phyloP scores from a whole-genome alignment of 1,139 yeast genomes.

The Kodamaea arcana region DNA sequence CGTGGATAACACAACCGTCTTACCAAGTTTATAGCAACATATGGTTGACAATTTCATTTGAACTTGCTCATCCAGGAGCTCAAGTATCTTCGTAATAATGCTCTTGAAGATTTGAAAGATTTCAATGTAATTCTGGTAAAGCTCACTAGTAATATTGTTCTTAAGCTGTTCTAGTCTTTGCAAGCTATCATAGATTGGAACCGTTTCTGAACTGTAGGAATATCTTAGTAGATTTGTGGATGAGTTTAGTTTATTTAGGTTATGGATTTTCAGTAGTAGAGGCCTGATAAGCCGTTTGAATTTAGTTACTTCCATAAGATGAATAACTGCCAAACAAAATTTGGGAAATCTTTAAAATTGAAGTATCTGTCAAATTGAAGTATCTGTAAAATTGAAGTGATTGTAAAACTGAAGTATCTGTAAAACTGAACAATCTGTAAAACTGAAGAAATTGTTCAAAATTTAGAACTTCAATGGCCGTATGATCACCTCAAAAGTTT shows the following conservation, averaged over 20 bases:
- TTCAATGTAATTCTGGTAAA: slow-evolving; percentile 27
- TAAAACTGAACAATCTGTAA: too few species aligned
- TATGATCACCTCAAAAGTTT: too few species aligned
- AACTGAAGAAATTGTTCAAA: too few species aligned
- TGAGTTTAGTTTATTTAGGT: slow-evolving; percentile 22
- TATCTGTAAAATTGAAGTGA: too few species aligned
- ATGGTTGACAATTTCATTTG: slow-evolving; percentile 18
- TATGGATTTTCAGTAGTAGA: slow-evolving; percentile 32
- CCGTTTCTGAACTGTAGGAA: not conserved
- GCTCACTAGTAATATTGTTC: slow-evolving; percentile 24
- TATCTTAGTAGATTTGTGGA: not conserved
- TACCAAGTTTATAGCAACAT: slow-evolving; percentile 32
- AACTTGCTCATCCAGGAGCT: not conserved
- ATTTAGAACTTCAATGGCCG: too few species aligned
- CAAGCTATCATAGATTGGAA: not conserved
- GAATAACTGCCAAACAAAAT: too few species aligned
- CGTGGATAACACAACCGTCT: slow-evolving; percentile 30
- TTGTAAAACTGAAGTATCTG: too few species aligned
- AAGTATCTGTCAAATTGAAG: too few species aligned
- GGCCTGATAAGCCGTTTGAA: slow-evolving; percentile 39
- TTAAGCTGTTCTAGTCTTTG: slow-evolving; percentile 24
- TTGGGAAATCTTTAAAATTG: too few species aligned
- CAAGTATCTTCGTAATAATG: slow-evolving; percentile 17
- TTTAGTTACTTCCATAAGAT: too few species aligned
- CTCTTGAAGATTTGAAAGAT: slow-evolving; percentile 27